Conservation (phyloP, 106 monocot genomes). For the Apostasia shenzhenica region DNA sequence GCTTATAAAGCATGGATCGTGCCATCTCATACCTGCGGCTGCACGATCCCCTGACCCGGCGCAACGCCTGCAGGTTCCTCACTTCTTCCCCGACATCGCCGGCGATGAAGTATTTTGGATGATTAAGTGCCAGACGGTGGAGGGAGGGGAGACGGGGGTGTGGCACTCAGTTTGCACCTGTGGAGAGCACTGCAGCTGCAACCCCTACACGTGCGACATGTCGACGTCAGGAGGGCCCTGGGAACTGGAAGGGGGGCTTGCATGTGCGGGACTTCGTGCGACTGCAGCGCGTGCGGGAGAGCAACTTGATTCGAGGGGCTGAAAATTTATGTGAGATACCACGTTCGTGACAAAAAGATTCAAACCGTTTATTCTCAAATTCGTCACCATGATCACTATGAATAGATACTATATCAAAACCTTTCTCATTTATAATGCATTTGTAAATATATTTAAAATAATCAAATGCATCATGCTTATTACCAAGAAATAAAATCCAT, state of each 20-base stretch:
- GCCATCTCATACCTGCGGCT: slow-evolving; percentile 10
- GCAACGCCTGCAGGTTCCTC: slow-evolving; percentile 16
- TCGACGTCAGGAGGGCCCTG: neutral
- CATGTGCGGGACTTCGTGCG: slow-evolving; percentile 13
- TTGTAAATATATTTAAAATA: no score
- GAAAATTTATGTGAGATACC: no score
- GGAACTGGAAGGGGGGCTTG: slow-evolving; percentile 1
- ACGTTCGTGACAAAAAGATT: no score
- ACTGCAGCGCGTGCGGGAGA: slow-evolving; percentile 15
- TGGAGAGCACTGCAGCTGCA: slow-evolving; percentile 50
- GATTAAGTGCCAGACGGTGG: slow-evolving; percentile 1
- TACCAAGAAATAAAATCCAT: no score
- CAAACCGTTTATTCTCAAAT: no score
- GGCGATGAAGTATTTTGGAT: neutral
- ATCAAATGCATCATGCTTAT: no score
- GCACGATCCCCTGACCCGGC: slow-evolving; percentile 18
- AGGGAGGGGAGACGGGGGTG: neutral
- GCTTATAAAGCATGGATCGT: no score
- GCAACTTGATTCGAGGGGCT: no score
- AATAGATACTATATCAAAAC: no score
- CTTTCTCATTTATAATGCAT: no score
- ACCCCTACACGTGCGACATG: slow-evolving; percentile 33
- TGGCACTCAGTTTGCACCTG: slow-evolving; percentile 28
- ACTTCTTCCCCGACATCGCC: neutral
- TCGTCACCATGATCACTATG: no score